Base-by-base conservation (phyloP, 495 filamentous ascomycete species). In the Penicillium alfredii region DNA sequence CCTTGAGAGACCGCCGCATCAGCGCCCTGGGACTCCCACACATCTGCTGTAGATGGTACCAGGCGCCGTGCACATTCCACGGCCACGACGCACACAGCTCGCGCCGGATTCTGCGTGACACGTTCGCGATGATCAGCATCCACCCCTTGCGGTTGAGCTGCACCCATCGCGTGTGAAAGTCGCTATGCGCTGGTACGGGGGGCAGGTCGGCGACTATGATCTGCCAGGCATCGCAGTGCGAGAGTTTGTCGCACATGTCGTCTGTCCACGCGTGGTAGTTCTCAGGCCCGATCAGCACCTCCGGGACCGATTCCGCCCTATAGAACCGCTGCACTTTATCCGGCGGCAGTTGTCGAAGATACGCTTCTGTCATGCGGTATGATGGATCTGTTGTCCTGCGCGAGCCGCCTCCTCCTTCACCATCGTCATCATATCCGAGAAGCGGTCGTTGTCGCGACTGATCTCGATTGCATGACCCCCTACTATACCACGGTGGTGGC, bases 251-350 rank as follows among this genome's bases (percentile, higher is more conserved):
- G 3, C 23, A 8, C 40, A 32, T 37, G 3, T 18, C 7, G 16
- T n/a, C 25, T 8, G 33, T 27, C 40, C 40, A 42, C 2, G 11
- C 2, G 6, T 25, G 16, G 8, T 36, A 36, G n/a, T 42, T 42
- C 33, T 35, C 40, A 13, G 40, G 32, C 9, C 40, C 40, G n/a
- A 35, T 29, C 4, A 42, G 40, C n/a, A 10, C 30, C n/a, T 36
- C 28, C 16, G 33, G 13, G 10, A 30, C 6, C 11, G 23, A 4
- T 13, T 35, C 25, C 11, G 5, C 4, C 23, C 4, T 8, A n/a
- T 25, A 25, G 11, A 25, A 25, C 23, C 23, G 8, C 8, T 8
- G 2, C 23, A 9, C 11, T 1, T 25, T 25, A 8, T 25, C 2
- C 23, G 11, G 23, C 5, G 23, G 5, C 8, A 5, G 23, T n/a